phyloP scores from a whole-genome alignment of 2,329 filamentous ascomycete genomes.

The Fusarium sp. region DNA sequence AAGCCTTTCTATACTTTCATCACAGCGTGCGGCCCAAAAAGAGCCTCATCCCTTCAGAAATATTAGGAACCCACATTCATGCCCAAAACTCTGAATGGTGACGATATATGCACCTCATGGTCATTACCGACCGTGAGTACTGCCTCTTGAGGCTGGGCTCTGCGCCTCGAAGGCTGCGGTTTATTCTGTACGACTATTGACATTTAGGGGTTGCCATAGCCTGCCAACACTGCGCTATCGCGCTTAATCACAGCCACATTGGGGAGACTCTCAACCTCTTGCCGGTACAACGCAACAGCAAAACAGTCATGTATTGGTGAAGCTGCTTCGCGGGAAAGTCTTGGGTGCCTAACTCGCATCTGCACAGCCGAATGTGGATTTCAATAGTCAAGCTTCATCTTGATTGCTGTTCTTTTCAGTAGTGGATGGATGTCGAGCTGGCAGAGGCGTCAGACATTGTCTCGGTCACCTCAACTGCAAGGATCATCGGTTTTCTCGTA shows the following conservation, averaged over 20 bases:
- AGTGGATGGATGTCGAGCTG: not conserved
- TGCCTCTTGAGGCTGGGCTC: not conserved
- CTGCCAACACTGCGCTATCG: not conserved
- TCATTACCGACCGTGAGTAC: not conserved
- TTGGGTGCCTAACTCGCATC: not conserved
- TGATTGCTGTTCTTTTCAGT: not conserved
- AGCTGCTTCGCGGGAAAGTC: not conserved
- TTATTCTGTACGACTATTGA: not conserved
- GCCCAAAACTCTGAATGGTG: constrained; percentile 9
- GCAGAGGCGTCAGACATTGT: not conserved
- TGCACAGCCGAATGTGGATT: not conserved
- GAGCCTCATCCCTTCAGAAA: not conserved
- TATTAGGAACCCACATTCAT: constrained; percentile 23
- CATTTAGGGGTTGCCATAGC: not conserved
- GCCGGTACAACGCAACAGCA: not conserved
- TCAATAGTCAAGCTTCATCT: not conserved
- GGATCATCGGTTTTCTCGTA: not conserved
- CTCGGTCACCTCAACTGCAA: not conserved
- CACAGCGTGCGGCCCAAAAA: constrained; percentile 29
- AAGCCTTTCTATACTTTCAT: constrained; percentile 25
- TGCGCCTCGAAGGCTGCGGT: constrained; percentile 4
- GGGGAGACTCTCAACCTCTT: not conserved
- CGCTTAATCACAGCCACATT: not conserved
- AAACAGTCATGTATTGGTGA: not conserved
- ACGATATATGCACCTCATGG: not conserved